Evolutionary conservation across 208 protist species (phyloP), one percentile per base, ranked within the genome.

Genomic region (Acanthamoeba royreba): DNA sequence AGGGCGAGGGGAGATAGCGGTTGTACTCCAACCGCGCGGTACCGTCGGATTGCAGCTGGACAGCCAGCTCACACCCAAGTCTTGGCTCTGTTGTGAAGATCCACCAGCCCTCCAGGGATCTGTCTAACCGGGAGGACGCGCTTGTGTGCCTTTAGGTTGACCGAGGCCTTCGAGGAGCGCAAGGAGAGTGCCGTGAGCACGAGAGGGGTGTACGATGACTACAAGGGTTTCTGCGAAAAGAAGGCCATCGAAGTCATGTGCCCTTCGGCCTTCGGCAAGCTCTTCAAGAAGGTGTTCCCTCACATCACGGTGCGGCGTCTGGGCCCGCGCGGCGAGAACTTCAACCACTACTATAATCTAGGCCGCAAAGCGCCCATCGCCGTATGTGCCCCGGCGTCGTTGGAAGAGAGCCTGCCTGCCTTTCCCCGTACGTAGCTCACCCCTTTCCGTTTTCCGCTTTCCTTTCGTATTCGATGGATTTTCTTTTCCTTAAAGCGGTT

Each of bases 321-420:
- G 4, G 72, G 72, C 4, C 72, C 72, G 40, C 72, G 72, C 42
- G 72, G 72, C 13, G 72, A 81, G 72, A 81, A 81, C 72, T 81
- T 81, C 72, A 81, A 81, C 19, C 72, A 81, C 42, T 81, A 81
- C 72, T 81, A 81, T 42, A 81, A 81, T 42, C 72, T 81, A 8
- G 72, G 72, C 35, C 72, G 72, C 72, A 81, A 81, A 42, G 22
- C 15, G 5, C n/a, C 52, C 22, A 28, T 13, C 38, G 22, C 72
- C 40, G 33, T n/a, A 35, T 81, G 40, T 22, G 11, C 66, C 19
- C 40, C 40, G 4, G 11, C 28, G 33, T 5, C 9, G 63, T 38
- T 7, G 63, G 13, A 38, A 5, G 25, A 28, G 17, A n/a, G 9
- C 11, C 9, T 69, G 33, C 19, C 4, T 8, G 9, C 55, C 5